These are phyloP conservation scores for Aspergillus fumigatiaffinis DNA, from an alignment of 2,329 filamentous ascomycete genomes.

Conservation along the genomic window DNA sequence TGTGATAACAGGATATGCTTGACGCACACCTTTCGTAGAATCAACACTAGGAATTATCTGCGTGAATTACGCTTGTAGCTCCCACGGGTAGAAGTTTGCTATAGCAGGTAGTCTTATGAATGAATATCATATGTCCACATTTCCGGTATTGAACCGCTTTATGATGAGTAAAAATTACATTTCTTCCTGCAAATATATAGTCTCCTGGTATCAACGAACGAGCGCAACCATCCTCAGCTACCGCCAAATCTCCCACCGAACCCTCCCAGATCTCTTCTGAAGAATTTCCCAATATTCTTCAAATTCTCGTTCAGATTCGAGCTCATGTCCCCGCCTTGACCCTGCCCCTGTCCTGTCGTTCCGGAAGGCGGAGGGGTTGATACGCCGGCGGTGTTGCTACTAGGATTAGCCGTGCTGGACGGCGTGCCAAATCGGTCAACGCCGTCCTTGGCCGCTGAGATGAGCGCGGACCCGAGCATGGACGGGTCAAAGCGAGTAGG, in stretches of 20 bases:
- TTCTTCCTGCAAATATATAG: neutral
- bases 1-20: neutral
- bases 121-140: neutral
- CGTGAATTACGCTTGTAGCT: neutral
- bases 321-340: conserved; percentile 21
- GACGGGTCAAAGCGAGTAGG: conserved; percentile 71
- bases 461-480: conserved; percentile 78
- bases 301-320: conserved; percentile 85
- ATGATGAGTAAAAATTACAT: neutral
- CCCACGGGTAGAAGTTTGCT: neutral
- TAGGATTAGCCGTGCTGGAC: conserved; percentile 27
- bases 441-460: conserved; percentile 82
- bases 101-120: neutral
- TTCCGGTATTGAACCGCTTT: neutral
- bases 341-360: conserved; percentile 19
- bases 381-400: conserved; percentile 15
- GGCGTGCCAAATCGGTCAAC: conserved; percentile 71
- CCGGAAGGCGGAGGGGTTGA: conserved; percentile 22
- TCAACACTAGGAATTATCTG: neutral
- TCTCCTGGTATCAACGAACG: neutral
- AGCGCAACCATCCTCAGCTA: neutral
- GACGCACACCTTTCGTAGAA: neutral
- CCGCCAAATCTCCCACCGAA: conserved; percentile 67
- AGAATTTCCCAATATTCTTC: conserved; percentile 95
- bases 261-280: conserved; percentile 77